Evolutionary conservation across 768 basidiomycete genomes (phyloP), one percentile per base, ranked within the genome.

Genomic region (Royoungia palumana): DNA sequence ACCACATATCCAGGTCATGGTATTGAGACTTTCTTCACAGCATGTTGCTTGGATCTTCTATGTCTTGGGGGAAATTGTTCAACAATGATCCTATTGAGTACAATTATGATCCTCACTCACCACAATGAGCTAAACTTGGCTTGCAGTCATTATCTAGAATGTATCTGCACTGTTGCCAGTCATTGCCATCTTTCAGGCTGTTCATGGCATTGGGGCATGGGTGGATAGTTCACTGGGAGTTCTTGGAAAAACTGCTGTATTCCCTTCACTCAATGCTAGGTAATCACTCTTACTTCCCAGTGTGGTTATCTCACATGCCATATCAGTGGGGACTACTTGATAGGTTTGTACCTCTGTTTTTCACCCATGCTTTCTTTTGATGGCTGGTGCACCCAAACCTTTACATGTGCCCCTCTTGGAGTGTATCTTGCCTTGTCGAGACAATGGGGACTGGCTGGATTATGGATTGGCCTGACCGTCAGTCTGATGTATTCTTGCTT

Each of bases 11-110:
- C n/a, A n/a, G n/a, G n/a, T n/a, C n/a, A n/a, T n/a, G n/a, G n/a
- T n/a, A 27, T 44, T 49, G 34, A 48, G 34, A 5, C 17, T 16
- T 12, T 36, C 21, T 4, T 16, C 51, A 79, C 44, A 54, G 64
- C 1, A 56, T 75, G 49, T 74, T 79, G 49, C 53, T 77, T 46
- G 60, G 70, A 22, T 79, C 72, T 62, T 64, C 77, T 11, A 55
- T 72, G 34, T 66, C 70, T 6, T 84, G 80, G 79, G 84, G 74
- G 10, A 67, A 72, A 45, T 54, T 87, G 16, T 86, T 86, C 71
- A 84, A 83, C 55, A 70, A 72, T 38, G 82, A 85, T 58, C 68
- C 69, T 2, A 50, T 68, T 71, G 50, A 41, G 68, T 63, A 21
- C 35, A 38, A 3, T 13, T 16, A 35, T 3, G 0, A 19, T 14